A percentile compares a stretch with the other conserved stretches of the same genome.
These are phyloP conservation scores for Lasiodiplodia sp. DNA, from an alignment of 2,329 filamentous ascomycete genomes.

Conservation along the genomic window DNA sequence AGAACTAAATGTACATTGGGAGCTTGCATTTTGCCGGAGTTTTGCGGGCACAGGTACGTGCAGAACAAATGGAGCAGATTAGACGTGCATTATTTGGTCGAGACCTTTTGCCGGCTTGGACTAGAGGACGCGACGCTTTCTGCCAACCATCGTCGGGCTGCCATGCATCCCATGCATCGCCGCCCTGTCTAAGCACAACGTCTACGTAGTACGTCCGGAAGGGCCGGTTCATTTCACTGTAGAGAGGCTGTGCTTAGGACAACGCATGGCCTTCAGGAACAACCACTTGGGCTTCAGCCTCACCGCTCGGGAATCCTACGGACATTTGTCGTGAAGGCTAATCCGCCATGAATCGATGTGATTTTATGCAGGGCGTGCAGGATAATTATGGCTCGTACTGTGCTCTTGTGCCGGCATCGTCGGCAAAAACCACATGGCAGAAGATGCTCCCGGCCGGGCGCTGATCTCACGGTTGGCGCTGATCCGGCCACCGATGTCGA, in stretches of 20 bases:
- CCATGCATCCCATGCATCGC: slow-evolving; percentile 18
- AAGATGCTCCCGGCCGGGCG: slow-evolving; percentile 6
- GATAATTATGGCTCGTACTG: slow-evolving; percentile 11
- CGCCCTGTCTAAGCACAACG: neutral
- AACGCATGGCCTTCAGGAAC: slow-evolving; percentile 8
- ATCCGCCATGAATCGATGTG: slow-evolving; percentile 5
- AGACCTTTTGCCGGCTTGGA: neutral
- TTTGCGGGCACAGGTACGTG: slow-evolving; percentile 16
- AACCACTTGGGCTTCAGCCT: slow-evolving; percentile 5
- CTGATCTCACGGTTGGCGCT: slow-evolving; percentile 17
- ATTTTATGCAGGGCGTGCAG: slow-evolving; percentile 22
- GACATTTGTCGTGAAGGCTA: slow-evolving; percentile 17
- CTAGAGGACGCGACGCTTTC: slow-evolving; percentile 5
- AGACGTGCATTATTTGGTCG: neutral
- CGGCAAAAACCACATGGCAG: slow-evolving; percentile 16
- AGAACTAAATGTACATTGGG: slow-evolving; percentile 30
- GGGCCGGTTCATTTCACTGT: slow-evolving; percentile 24
- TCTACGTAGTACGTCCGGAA: slow-evolving; percentile 20
- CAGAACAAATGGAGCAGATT: slow-evolving; percentile 4
- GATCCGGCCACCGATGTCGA: slow-evolving; percentile 21
- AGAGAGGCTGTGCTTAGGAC: slow-evolving; percentile 23
- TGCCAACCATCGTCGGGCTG: slow-evolving; percentile 14
- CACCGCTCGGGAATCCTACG: slow-evolving; percentile 19
- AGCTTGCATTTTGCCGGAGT: slow-evolving; percentile 25
- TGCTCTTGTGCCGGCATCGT: slow-evolving; percentile 3